These are phyloP conservation scores for Dioscorea cayenensis DNA, from an alignment of 116 monocot species.

Conservation along the genomic window DNA sequence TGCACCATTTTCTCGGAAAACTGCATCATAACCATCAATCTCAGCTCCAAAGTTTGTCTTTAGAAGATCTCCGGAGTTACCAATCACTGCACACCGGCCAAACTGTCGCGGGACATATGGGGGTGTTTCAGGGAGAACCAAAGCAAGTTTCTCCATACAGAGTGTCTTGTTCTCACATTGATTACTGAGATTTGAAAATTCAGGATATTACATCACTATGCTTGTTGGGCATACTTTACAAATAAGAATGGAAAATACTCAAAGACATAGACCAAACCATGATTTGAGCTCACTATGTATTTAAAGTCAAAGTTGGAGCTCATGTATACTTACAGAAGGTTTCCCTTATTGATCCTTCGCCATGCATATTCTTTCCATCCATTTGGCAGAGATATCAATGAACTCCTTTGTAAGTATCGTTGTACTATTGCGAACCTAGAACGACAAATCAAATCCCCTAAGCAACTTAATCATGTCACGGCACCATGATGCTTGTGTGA, in stretches of 20 bases:
- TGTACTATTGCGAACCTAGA: conserved; percentile 85
- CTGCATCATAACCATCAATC: conserved; percentile 94
- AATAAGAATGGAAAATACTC: not conserved
- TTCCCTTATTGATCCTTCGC: conserved; percentile 92
- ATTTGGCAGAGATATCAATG: conserved; percentile 91
- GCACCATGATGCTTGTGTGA: not conserved
- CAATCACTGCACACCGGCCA: conserved; percentile 91
- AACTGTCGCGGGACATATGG: conserved; percentile 76
- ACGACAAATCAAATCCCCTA: not conserved
- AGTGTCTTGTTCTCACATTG: conserved; percentile 78
- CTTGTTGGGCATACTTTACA: not conserved
- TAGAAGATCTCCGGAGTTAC: conserved; percentile 96
- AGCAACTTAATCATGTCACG: not conserved
- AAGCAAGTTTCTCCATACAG: conserved; percentile 85
- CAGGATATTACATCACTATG: not conserved
- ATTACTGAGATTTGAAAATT: conserved; percentile 27
- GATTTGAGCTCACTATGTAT: too few species aligned
- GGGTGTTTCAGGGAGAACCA: conserved; percentile 82
- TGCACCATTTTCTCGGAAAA: conserved; percentile 96
- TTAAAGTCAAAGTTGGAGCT: not conserved
- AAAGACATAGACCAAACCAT: not conserved
- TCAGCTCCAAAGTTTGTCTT: conserved; percentile 95
- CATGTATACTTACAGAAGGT: conserved; percentile 56
- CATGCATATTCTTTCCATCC: conserved; percentile 98
- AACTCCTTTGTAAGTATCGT: conserved; percentile 94